Conservation (phyloP, 192 early-diverging fungal genomes). For the Linnemannia elongata region DNA sequence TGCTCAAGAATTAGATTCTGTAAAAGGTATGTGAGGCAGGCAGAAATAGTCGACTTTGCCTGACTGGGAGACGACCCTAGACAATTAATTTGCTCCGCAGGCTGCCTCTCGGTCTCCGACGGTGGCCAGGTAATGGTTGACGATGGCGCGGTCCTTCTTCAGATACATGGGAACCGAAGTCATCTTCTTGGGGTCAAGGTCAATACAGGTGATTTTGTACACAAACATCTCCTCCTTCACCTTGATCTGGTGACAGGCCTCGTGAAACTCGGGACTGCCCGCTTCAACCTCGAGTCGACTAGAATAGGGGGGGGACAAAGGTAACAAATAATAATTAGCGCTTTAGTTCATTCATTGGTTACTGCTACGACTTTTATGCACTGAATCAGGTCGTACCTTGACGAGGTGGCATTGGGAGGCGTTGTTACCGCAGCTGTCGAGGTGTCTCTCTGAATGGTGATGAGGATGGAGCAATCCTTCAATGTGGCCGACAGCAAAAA, state of each 20-base stretch:
- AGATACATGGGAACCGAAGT: slow-evolving; percentile 68
- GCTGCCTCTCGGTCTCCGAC: slow-evolving; percentile 33
- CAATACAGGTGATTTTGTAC: slow-evolving; percentile 72
- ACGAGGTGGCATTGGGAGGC: background rate
- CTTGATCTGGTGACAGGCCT: slow-evolving; percentile 4
- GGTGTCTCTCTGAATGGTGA: slow-evolving; percentile 57
- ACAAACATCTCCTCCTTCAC: slow-evolving; percentile 28
- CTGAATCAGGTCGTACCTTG: background rate
- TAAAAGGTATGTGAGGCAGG: background rate
- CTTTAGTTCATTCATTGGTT: background rate
- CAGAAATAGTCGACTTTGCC: background rate
- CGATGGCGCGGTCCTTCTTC: slow-evolving; percentile 68
- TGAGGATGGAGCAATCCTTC: slow-evolving; percentile 83
- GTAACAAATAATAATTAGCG: background rate
- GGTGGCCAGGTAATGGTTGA: slow-evolving; percentile 51
- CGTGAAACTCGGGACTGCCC: background rate
- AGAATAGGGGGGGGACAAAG: background rate
- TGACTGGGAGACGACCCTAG: background rate
- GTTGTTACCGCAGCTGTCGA: slow-evolving; percentile 15
- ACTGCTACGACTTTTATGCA: background rate
- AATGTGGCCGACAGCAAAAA: slow-evolving; percentile 80
- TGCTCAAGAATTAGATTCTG: background rate
- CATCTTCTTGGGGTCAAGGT: slow-evolving; percentile 80
- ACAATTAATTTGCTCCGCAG: slow-evolving; percentile 20
- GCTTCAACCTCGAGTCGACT: background rate